A percentile compares a stretch with the other conserved stretches of the same genome.
Evolutionary conservation across 345 rosid species (phyloP).

Genomic region (Rhizophora mangle): DNA sequence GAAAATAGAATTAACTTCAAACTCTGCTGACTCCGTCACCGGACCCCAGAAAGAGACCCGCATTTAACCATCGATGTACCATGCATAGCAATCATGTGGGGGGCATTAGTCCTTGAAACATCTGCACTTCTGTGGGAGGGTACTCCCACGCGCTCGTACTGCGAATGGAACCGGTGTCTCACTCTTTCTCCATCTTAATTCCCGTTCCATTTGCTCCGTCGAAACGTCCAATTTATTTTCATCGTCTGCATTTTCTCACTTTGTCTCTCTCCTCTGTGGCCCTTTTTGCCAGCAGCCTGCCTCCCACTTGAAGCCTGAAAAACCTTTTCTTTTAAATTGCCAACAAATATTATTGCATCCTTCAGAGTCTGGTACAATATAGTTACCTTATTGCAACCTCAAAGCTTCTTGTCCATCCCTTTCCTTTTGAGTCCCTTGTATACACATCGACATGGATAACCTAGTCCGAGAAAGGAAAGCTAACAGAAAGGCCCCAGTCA

Average conservation of each 20-base stretch:
- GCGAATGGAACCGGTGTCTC: neutral
- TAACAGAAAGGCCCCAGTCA: constrained; percentile 6
- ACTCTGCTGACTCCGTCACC: too few species aligned
- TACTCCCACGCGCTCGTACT: neutral
- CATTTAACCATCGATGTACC: too few species aligned
- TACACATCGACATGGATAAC: neutral
- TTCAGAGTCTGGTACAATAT: too few species aligned
- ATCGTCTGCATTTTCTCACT: neutral
- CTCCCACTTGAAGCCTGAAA: neutral
- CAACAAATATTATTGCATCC: too few species aligned
- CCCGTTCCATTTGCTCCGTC: neutral
- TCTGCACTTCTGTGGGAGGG: neutral
- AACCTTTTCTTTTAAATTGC: neutral
- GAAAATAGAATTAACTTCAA: too few species aligned
- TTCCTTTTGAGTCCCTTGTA: neutral
- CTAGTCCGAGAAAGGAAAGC: constrained; percentile 11
- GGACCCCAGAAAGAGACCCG: too few species aligned
- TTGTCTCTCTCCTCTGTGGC: neutral
- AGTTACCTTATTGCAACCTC: too few species aligned
- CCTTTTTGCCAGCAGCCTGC: neutral
- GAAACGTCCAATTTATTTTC: neutral
- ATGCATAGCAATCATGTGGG: too few species aligned
- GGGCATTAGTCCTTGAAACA: neutral
- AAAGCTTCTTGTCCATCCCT: constrained; percentile 2
- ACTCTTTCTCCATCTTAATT: neutral